Base-by-base conservation (phyloP, 2,329 filamentous ascomycete species). In the Fusarium cicatricum region DNA sequence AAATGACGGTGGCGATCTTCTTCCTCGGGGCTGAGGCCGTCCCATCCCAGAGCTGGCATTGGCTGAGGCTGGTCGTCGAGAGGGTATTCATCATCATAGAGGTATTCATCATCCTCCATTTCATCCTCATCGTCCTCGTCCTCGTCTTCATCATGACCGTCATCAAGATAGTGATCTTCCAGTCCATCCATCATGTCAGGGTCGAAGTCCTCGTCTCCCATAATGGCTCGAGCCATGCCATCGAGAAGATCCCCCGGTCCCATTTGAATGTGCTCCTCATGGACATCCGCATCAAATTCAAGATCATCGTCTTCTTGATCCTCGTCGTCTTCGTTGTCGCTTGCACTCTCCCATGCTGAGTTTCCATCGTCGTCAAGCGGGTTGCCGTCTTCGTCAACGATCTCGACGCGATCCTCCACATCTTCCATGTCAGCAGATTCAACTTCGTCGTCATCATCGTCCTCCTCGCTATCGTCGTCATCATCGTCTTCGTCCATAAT, bases 401-500 rank as follows among this genome's bases (percentile, higher is more conserved):
- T 86, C 66, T 89, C 76, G 11, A 79, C 75, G 9, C 79, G 71
- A 21, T 82, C 81, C 37, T 83, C 81, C 51, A 82, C 78, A 26
- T 85, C 84, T 41, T 85, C 77, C 73, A 78, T 78, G 42, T 79
- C 76, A 11, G 72, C 75, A 8, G 75, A 77, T 26, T 75, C 75
- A 40, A 71, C 69, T n/a, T 75, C 80, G 7, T 73, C 72, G 7
- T 81, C 77, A 23, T 82, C 77, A 17, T 85, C 84, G 2, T 87
- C 85, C 11, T 86, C 83, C 7, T 81, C 80, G 17, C 84, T 87
- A 46, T 87, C 87, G 31, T 86, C 84, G 3, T 85, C 83, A 8
- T 88, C 87, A n/a, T 85, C 83, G 3, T 86, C 84, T 4, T 86
- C 84, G 45, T 90, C 90, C 80, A 97, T 90, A 58, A 96, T 91